A percentile compares a stretch with the other conserved stretches of the same genome.
Evolutionary conservation across 805 yeast genomes (phyloP).

Genomic region (Metschnikowia chrysomelidarum): DNA sequence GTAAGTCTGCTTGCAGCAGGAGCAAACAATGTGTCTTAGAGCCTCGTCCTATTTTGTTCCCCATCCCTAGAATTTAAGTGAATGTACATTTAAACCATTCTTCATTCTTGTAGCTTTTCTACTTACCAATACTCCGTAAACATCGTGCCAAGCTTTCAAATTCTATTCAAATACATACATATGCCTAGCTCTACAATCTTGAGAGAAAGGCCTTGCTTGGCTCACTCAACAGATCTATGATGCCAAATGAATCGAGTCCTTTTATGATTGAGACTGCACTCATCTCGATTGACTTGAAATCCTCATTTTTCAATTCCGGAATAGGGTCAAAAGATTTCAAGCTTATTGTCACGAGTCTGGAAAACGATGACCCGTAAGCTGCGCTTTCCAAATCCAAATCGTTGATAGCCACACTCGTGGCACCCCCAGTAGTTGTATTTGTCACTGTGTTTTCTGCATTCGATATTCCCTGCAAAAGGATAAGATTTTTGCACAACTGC

Average conservation of each 20-base stretch:
- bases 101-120: too few species aligned
- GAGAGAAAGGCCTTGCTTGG: constrained; percentile 16
- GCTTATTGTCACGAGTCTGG: constrained; percentile 65
- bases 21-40: too few species aligned
- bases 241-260: constrained; percentile 24
- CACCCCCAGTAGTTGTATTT: constrained; percentile 19
- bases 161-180: not conserved
- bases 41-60: too few species aligned
- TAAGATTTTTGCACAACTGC: constrained; percentile 31
- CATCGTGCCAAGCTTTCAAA: too few species aligned
- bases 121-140: too few species aligned
- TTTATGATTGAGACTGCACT: constrained; percentile 28
- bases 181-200: constrained; percentile 5
- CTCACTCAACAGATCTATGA: constrained; percentile 27
- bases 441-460: constrained; percentile 18
- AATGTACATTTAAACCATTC: too few species aligned
- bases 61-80: too few species aligned
- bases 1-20: not conserved
- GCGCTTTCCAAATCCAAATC: constrained; percentile 61
- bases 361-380: constrained; percentile 84
- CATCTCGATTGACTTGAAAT: constrained; percentile 27
- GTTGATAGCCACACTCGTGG: constrained; percentile 32
- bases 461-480: constrained; percentile 28
- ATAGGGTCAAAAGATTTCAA: constrained; percentile 69
- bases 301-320: constrained; percentile 44